Percentiles rank a stretch among this genome's conserved stretches.
Conservation (phyloP, 768 basidiomycete species). For the Piloderma croceum region DNA sequence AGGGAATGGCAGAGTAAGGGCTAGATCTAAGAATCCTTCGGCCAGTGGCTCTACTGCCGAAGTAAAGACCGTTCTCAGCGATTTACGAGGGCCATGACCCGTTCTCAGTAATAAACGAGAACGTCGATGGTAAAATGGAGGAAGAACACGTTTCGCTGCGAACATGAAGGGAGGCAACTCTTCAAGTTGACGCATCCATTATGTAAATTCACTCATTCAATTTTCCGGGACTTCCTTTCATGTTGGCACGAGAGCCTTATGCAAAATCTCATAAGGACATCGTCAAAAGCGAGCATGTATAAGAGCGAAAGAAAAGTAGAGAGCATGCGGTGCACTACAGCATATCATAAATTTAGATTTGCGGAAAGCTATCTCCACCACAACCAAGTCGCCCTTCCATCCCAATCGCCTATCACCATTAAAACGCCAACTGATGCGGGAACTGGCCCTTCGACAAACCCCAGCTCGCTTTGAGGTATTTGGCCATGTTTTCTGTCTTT, state of each 20-base stretch:
- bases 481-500: constrained; percentile 84
- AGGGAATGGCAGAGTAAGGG: constrained; percentile 68
- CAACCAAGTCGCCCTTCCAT: constrained; percentile 12
- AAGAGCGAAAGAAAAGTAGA: constrained; percentile 14
- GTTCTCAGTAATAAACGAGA: neutral
- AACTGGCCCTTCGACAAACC: constrained; percentile 95
- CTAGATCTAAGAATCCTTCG: constrained; percentile 72
- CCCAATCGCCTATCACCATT: constrained; percentile 24
- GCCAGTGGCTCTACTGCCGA: constrained; percentile 26
- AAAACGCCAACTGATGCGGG: constrained; percentile 94
- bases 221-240: neutral
- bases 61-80: neutral
- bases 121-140: constrained; percentile 18
- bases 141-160: no score
- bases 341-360: constrained; percentile 35
- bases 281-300: constrained; percentile 12
- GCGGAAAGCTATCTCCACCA: constrained; percentile 20
- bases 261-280: neutral
- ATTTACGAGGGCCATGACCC: neutral
- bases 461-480: constrained; percentile 90
- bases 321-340: constrained; percentile 31
- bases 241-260: neutral
- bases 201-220: constrained; percentile 3
- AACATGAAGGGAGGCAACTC: constrained; percentile 8
- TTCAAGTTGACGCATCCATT: constrained; percentile 7